These are phyloP conservation scores for Periconia digitata DNA, from an alignment of 2,329 filamentous ascomycete species.

Conservation along the genomic window DNA sequence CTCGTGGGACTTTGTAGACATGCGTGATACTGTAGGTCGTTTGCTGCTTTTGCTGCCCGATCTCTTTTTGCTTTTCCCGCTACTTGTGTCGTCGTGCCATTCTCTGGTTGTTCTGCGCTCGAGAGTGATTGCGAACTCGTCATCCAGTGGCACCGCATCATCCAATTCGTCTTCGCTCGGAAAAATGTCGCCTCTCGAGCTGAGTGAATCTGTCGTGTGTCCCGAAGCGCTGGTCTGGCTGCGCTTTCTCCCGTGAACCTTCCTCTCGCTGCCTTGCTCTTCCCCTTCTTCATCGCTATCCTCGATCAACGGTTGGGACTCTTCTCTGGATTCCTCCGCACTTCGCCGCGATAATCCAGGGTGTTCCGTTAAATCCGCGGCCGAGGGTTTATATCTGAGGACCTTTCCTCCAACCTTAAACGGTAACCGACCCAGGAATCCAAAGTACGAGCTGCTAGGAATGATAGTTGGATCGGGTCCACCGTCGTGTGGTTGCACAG, in stretches of 20 bases:
- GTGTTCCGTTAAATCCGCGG: conserved; percentile 86
- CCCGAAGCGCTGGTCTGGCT: conserved; percentile 80
- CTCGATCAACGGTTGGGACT: conserved; percentile 72
- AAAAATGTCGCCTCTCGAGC: conserved; percentile 86
- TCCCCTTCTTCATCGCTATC: conserved; percentile 53
- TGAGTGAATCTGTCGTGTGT: conserved; percentile 80
- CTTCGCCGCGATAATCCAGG: conserved; percentile 59
- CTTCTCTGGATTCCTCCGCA: conserved; percentile 60
- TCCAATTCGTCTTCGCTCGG: conserved; percentile 85
- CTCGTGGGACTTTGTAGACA: conserved; percentile 46
- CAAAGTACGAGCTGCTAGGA: conserved; percentile 79
- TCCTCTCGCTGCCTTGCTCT: conserved; percentile 22
- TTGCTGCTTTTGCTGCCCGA: conserved; percentile 42
- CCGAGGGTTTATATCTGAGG: conserved; percentile 84
- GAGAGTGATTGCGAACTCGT: conserved; percentile 85
- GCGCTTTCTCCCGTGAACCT: conserved; percentile 58
- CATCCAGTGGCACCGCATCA: conserved; percentile 88
- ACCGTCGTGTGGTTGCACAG: conserved; percentile 52
- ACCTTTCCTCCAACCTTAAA: conserved; percentile 80
- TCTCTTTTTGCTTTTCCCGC: conserved; percentile 61
- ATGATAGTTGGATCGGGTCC: conserved; percentile 80
- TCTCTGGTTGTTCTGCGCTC: conserved; percentile 66
- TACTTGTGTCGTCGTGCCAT: conserved; percentile 68
- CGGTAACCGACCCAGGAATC: conserved; percentile 80
- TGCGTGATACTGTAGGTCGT: conserved; percentile 50